These are phyloP conservation scores for Candida taoyuanica DNA, from an alignment of 805 yeast genomes.

Conservation along the genomic window DNA sequence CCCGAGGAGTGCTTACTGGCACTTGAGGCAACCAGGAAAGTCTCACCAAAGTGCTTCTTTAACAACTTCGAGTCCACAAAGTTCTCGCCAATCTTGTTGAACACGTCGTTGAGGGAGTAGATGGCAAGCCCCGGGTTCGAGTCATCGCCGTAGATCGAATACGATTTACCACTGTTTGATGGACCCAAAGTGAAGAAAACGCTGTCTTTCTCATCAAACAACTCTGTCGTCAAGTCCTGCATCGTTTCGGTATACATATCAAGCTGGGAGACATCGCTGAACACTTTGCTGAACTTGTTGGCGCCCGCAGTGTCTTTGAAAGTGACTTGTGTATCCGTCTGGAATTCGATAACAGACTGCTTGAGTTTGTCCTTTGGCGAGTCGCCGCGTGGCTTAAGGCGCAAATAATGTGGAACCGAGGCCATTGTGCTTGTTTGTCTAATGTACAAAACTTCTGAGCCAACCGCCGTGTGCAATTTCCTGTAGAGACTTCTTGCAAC, in stretches of 20 bases:
- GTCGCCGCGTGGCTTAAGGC: slow-evolving; percentile 33
- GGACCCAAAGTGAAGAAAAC: slow-evolving; percentile 48
- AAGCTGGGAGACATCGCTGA: slow-evolving; percentile 30
- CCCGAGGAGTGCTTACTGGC: slow-evolving; percentile 19
- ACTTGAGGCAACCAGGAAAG: slow-evolving; percentile 21
- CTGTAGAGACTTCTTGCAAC: too few relatives aligned
- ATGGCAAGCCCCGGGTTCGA: slow-evolving; percentile 35
- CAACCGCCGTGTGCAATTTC: too few relatives aligned
- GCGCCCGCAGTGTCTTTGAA: slow-evolving; percentile 25
- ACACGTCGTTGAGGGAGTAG: slow-evolving; percentile 32
- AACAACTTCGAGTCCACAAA: slow-evolving; percentile 16
- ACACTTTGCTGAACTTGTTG: slow-evolving; percentile 31
- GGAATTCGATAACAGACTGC: slow-evolving; percentile 23
- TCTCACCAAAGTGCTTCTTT: slow-evolving; percentile 23
- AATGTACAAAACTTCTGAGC: too few relatives aligned
- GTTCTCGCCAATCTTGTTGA: slow-evolving; percentile 25
- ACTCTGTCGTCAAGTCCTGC: slow-evolving; percentile 18
- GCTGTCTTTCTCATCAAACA: slow-evolving; percentile 35
- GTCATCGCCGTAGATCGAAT: slow-evolving; percentile 33
- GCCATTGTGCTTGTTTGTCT: too few relatives aligned
- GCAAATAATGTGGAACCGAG: slow-evolving; percentile 33
- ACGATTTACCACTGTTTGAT: slow-evolving; percentile 47
- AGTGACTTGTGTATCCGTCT: slow-evolving; percentile 20
- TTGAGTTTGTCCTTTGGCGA: slow-evolving; percentile 9
- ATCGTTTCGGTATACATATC: slow-evolving; percentile 32